phyloP scores from a whole-genome alignment of 208 protist species.

The Leishmania martiniquensis region DNA sequence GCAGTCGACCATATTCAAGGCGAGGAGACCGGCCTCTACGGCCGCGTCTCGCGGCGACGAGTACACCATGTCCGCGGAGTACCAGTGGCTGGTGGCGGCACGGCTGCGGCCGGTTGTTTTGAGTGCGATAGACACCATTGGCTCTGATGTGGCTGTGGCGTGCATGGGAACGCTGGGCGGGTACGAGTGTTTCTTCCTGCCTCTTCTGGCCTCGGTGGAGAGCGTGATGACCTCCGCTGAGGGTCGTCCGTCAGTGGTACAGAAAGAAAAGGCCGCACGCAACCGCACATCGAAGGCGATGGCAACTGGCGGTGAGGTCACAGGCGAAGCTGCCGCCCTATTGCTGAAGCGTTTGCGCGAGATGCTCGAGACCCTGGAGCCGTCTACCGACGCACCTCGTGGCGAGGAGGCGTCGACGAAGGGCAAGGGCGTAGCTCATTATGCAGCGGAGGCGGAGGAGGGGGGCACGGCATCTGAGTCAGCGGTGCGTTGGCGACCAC shows the following conservation, averaged over 20 bases:
- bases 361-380: slow-evolving; percentile 36
- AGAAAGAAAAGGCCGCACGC: not conserved
- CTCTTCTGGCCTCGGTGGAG: slow-evolving; percentile 34
- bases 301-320: not conserved
- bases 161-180: slow-evolving; percentile 74
- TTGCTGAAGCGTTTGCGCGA: slow-evolving; percentile 35
- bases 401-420: not conserved
- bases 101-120: slow-evolving; percentile 44
- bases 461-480: not conserved
- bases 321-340: not conserved
- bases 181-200: slow-evolving; percentile 77
- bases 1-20: slow-evolving; percentile 50
- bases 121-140: slow-evolving; percentile 46
- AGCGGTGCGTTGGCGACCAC: slow-evolving; percentile 20
- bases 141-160: slow-evolving; percentile 60
- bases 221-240: not conserved
- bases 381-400: not conserved
- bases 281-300: slow-evolving; percentile 1
- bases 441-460: not conserved
- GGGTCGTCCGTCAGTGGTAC: not conserved
- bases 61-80: slow-evolving; percentile 23
- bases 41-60: slow-evolving; percentile 11
- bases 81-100: slow-evolving; percentile 36
- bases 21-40: slow-evolving; percentile 16
- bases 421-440: not conserved